phyloP scores from a whole-genome alignment of 306 rosid genomes.

The Ochetophila trinervis region DNA sequence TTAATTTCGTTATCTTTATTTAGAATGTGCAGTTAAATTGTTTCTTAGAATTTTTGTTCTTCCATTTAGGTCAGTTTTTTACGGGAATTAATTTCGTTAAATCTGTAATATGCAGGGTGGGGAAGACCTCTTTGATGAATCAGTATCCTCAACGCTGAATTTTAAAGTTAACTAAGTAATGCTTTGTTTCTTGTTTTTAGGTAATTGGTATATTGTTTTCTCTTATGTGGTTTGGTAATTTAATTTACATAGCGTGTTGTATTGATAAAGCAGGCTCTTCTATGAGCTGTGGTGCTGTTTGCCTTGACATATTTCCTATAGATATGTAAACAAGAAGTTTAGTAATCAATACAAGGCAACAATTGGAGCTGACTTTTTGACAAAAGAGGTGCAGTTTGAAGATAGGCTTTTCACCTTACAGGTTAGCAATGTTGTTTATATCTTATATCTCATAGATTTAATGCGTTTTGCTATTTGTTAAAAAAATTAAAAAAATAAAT shows the following conservation, averaged over 20 bases:
- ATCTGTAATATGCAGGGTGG: conserved; percentile 72
- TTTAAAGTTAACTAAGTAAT: background rate
- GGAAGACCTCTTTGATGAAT: conserved; percentile 99
- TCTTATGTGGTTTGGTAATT: background rate
- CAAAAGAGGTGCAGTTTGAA: conserved; percentile 96
- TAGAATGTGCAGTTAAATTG: too few relatives aligned
- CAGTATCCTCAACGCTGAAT: conserved; percentile 69
- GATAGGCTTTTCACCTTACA: conserved; percentile 98
- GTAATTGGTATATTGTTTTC: background rate
- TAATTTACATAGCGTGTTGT: background rate
- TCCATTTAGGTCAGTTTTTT: too few relatives aligned
- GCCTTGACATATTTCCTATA: conserved; percentile 42
- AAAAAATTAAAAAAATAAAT: too few relatives aligned
- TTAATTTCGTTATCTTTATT: background rate
- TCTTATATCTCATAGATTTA: background rate
- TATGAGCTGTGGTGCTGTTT: conserved; percentile 15
- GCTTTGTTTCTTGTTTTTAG: conserved; percentile 1
- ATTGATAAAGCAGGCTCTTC: background rate
- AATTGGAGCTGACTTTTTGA: conserved; percentile 94
- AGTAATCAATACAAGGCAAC: conserved; percentile 99
- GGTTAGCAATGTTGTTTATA: conserved; percentile 38
- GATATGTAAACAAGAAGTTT: conserved; percentile 96
- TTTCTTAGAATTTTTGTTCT: too few relatives aligned
- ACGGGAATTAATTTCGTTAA: background rate
- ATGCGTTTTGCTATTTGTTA: too few relatives aligned